These are phyloP conservation scores for Herpetomonas samuelpessoai DNA, from an alignment of 208 protist genomes.

Conservation along the genomic window DNA sequence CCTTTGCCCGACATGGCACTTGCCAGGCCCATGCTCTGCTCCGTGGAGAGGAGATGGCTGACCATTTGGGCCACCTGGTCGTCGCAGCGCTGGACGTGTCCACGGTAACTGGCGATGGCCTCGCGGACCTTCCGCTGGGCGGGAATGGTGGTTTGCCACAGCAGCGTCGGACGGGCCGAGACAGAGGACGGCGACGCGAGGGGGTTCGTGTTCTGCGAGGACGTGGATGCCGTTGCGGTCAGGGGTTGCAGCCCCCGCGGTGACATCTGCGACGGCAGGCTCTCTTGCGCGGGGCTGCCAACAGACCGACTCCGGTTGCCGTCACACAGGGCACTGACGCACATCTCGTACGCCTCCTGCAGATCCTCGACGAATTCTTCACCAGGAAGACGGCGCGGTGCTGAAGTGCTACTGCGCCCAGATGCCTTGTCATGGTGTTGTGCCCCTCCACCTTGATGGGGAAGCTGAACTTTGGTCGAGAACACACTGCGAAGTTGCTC, in stretches of 20 bases:
- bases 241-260: too few species aligned
- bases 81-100: constrained; percentile 43
- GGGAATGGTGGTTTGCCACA: constrained; percentile 47
- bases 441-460: too few species aligned
- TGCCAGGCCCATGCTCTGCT: constrained; percentile 12
- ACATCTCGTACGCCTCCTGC: constrained; percentile 48
- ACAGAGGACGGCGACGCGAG: not conserved
- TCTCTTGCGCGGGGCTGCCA: too few species aligned
- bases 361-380: constrained; percentile 36
- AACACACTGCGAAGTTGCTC: constrained; percentile 53
- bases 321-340: constrained; percentile 18
- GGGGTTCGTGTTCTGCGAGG: not conserved
- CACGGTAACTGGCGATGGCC: constrained; percentile 41
- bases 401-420: constrained; percentile 1
- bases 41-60: constrained; percentile 55
- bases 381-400: constrained; percentile 23
- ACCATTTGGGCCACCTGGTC: constrained; percentile 66
- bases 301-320: too few species aligned
- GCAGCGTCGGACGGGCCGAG: constrained; percentile 4
- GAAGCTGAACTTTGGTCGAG: constrained; percentile 16
- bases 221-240: not conserved
- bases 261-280: too few species aligned
- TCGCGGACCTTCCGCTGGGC: constrained; percentile 37
- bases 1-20: not conserved
- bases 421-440: not conserved